Base-by-base conservation (phyloP, 2,329 filamentous ascomycete species). In the Lasiodiplodia theobromae region DNA sequence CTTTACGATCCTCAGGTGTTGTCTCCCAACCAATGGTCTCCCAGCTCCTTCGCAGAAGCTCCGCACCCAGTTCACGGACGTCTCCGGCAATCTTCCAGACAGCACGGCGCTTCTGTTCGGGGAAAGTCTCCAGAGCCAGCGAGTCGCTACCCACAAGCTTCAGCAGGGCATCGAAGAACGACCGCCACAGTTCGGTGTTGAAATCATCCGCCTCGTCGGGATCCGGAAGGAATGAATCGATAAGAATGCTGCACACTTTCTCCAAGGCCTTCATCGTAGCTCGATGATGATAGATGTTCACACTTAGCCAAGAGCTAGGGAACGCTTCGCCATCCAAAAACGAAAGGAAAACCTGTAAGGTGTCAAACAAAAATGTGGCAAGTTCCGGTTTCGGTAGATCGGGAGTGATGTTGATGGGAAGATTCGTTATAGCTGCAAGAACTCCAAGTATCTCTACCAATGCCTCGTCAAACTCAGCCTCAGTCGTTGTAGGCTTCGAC, bases 41-140 rank as follows among this genome's bases (percentile, higher is more conserved):
- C 96, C 96, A 99, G 6, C 92, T 95, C 34, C 89, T 87, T 70
- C 91, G 89, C 40, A 99, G 83, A 10, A 99, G 84, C 63, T 95
- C 92, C 4, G 96, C 95, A 18, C 96, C 96, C 72, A 93, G 88
- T 78, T 98, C 94, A 68, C 96, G 88, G 63, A 99, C 93, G 80
- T 99, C 96, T 6, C 96, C 96, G 4, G 95, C 96, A 77, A 99
- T 97, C 82, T 98, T 99, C 96, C 96, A 99, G 1, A 98, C 95
- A 0, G 96, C 95, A 67, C 96, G 86, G 56, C 96, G 86, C 82
- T 98, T 99, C 81, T 99, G 96, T 78, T 99, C 96, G 0, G 96
- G 94, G 76, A 97, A 98, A 0, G 94, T 97, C 77, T 99, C 96
- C 47, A 99, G 86, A 0, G 96, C 94, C 23, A 99, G 86, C 0